Percentiles rank a stretch among this genome's conserved stretches.
These are phyloP conservation scores for Gaeumannomyces tritici DNA, from an alignment of 2,329 filamentous ascomycete species.

Conservation along the genomic window DNA sequence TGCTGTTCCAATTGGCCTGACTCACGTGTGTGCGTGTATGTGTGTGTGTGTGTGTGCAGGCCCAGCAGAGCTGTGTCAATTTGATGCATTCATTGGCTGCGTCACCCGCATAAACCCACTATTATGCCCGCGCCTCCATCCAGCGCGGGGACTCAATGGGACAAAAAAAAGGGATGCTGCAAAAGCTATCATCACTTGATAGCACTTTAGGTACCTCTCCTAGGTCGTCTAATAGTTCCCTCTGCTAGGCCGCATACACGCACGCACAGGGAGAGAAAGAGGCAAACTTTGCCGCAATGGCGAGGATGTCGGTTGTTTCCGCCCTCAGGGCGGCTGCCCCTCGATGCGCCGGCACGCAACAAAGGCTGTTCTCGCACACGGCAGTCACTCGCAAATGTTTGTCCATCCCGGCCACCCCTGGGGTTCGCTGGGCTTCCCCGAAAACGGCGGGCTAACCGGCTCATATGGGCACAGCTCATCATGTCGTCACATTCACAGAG, in stretches of 20 bases:
- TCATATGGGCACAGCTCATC: conserved; percentile 3
- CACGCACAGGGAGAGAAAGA: neutral
- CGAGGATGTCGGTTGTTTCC: neutral
- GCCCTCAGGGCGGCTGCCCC: neutral
- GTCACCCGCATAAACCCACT: neutral
- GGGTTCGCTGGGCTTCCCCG: neutral
- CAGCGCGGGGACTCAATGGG: neutral
- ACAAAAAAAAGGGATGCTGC: neutral
- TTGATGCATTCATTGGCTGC: neutral
- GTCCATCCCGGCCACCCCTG: neutral
- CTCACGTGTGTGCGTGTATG: too few species aligned
- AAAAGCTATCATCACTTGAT: conserved; percentile 4
- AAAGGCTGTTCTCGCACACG: neutral
- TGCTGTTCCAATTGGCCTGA: neutral
- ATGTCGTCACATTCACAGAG: conserved; percentile 35
- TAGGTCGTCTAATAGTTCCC: neutral
- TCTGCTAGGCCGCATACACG: neutral
- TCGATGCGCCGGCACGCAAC: neutral
- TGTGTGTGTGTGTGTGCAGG: too few species aligned
- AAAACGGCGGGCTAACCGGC: conserved; percentile 1
- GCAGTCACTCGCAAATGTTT: neutral
- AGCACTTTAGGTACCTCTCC: neutral
- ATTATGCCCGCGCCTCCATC: neutral
- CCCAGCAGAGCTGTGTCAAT: neutral
- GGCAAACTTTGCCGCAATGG: neutral